These are phyloP conservation scores for Ceratocystis alfenasii DNA, from an alignment of 2,329 filamentous ascomycete species.

Conservation along the genomic window DNA sequence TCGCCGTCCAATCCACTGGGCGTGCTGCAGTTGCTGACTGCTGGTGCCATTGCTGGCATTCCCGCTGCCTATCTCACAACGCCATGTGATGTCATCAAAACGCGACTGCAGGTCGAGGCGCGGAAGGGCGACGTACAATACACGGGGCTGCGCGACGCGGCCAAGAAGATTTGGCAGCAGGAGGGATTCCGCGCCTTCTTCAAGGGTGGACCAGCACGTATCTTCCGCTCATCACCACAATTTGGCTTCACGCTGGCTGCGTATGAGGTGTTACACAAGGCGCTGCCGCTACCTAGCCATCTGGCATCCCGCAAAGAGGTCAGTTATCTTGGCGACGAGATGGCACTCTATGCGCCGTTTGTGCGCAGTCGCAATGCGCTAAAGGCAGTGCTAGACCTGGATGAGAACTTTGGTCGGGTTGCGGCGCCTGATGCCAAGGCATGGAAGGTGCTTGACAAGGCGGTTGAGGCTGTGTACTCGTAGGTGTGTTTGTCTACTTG, in stretches of 20 bases:
- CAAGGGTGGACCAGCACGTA: conserved; percentile 93
- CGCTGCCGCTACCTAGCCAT: conserved; percentile 46
- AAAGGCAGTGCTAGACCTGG: conserved; percentile 89
- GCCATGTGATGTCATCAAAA: conserved; percentile 98
- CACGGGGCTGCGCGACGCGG: conserved; percentile 75
- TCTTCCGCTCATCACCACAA: conserved; percentile 87
- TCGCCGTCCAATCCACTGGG: conserved; percentile 75
- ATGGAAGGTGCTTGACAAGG: conserved; percentile 41
- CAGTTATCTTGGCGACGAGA: conserved; percentile 44
- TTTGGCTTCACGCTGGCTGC: conserved; percentile 95
- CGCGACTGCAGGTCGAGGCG: conserved; percentile 89
- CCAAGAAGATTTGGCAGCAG: conserved; percentile 70
- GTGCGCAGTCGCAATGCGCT: conserved; percentile 71
- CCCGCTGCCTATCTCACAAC: conserved; percentile 90
- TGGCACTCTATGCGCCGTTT: conserved; percentile 45
- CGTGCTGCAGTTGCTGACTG: conserved; percentile 78
- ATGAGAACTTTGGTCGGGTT: conserved; percentile 78
- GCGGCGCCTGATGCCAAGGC: conserved; percentile 44
- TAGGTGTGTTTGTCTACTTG: conserved; percentile 6
- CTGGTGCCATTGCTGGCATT: conserved; percentile 90
- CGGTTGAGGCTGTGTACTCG: conserved; percentile 21
- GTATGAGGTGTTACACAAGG: conserved; percentile 82
- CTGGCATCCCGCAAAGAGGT: conserved; percentile 38
- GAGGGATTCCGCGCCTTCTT: conserved; percentile 96
- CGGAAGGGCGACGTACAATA: conserved; percentile 88